Conservation (phyloP, 768 basidiomycete genomes). For the Suillus subaureus region DNA sequence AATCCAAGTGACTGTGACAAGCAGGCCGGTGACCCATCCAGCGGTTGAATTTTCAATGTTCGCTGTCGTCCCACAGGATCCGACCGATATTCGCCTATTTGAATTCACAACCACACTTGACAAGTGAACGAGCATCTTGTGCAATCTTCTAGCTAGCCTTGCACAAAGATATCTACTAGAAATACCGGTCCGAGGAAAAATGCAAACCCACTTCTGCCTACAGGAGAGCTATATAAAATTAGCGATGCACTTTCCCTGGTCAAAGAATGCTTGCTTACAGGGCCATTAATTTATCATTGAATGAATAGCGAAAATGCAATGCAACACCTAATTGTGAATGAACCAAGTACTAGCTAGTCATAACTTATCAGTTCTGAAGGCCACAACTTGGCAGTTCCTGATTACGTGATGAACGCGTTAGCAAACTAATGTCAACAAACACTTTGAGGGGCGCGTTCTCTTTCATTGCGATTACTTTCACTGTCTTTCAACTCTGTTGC, state of each 20-base stretch:
- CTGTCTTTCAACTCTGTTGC: not conserved
- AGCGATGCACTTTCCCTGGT: no score
- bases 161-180: no score
- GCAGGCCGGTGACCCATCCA: not conserved
- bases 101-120: no score
- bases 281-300: not conserved
- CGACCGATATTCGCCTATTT: not conserved
- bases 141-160: no score
- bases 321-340: not conserved
- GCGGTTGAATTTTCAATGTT: not conserved
- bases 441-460: slow-evolving; percentile 7
- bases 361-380: no score
- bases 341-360: no score
- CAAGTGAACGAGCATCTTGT: no score
- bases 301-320: not conserved
- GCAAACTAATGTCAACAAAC: slow-evolving; percentile 13
- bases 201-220: no score
- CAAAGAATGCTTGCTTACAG: not conserved
- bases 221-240: no score
- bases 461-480: not conserved
- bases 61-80: not conserved
- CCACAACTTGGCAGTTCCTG: not conserved
- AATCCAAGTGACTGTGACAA: not conserved
- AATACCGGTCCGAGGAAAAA: no score
- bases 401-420: slow-evolving; percentile 15